Evolutionary conservation across 208 protist genomes (phyloP), one percentile per base, ranked within the genome.

Genomic region (Acanthamoeba castellanii): DNA sequence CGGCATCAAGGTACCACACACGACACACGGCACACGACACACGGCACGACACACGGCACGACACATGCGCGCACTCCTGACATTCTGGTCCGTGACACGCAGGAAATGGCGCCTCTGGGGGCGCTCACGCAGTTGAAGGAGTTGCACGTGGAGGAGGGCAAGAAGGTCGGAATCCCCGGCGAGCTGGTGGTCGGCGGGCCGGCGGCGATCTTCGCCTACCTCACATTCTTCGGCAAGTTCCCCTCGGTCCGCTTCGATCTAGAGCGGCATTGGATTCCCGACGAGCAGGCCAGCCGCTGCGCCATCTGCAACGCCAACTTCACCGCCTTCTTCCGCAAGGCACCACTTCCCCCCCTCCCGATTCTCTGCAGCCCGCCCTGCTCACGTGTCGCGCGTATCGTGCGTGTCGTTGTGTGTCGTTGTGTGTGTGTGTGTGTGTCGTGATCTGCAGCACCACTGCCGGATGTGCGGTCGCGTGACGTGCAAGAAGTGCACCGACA

Each of bases 251-350:
- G 47, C 27, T 25, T 88, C n/a, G 78, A 88, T 9, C 27, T 64
- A 6, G 52, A 61, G 78, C 42, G 32, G 34, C 78, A 88, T 25
- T 88, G 78, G 78, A 22, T 88, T 8, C 78, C 78, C 22, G 78
- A 88, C 52, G 78, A 88, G 27, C 47, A 88, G 47, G 78, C 52
- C 27, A 59, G 6, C 5, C 42, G 78, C 34, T 88, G 78, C 78
- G 78, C 52, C 52, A 88, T 88, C 27, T 88, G 78, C 22, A 9
- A 61, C 9, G 13, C 52, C 52, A 52, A 64, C 27, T 88, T 88
- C 52, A 88, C 78, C 42, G 32, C 78, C n/a, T 59, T 88, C 78
- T 88, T 88, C 52, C 78, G 78, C 34, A 88, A 61, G 78, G 78
- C 59, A 9, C 18, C 42, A 59, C n/a, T 22, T 3, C 25, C 34